Conservation (phyloP, 139 green algal genomes). For the Chlamydomonas sphaeroides region DNA sequence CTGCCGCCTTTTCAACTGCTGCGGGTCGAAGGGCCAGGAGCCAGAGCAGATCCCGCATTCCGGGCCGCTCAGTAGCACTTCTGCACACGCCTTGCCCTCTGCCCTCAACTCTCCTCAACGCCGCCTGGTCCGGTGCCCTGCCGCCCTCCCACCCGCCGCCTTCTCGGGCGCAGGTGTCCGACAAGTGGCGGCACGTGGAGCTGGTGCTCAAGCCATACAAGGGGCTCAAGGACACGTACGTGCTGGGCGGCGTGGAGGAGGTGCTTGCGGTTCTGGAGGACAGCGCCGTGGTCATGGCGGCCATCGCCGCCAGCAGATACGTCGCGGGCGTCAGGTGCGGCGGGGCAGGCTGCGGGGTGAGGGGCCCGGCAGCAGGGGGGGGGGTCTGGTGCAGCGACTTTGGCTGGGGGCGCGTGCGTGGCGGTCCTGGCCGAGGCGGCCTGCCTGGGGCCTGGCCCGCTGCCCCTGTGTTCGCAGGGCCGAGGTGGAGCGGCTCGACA, state of each 20-base stretch:
- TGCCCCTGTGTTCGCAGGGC: no score
- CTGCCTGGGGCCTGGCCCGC: no score
- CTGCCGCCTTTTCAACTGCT: no score
- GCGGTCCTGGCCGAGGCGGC: not conserved
- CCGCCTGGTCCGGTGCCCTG: no score
- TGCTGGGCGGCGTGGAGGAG: constrained; percentile 80
- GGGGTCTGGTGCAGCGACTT: not conserved
- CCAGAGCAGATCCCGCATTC: no score
- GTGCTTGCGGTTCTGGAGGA: constrained; percentile 82
- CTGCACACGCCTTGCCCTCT: no score
- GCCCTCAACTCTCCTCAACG: no score
- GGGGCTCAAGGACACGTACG: constrained; percentile 83
- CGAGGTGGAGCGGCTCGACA: constrained; percentile 79
- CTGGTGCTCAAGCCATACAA: constrained; percentile 70
- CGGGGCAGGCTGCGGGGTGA: not conserved
- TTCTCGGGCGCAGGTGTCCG: constrained; percentile 1
- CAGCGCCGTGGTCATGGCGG: constrained; percentile 78
- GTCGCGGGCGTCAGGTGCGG: constrained; percentile 56
- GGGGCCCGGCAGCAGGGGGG: not conserved
- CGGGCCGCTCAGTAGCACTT: no score
- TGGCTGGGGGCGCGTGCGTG: not conserved
- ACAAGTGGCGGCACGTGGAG: constrained; percentile 41
- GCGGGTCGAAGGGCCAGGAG: no score
- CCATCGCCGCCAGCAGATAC: constrained; percentile 73
- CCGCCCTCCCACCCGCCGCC: no score